These are phyloP conservation scores for Ceratocystis cacaofunesta DNA, from an alignment of 2,329 filamentous ascomycete species.

Conservation along the genomic window DNA sequence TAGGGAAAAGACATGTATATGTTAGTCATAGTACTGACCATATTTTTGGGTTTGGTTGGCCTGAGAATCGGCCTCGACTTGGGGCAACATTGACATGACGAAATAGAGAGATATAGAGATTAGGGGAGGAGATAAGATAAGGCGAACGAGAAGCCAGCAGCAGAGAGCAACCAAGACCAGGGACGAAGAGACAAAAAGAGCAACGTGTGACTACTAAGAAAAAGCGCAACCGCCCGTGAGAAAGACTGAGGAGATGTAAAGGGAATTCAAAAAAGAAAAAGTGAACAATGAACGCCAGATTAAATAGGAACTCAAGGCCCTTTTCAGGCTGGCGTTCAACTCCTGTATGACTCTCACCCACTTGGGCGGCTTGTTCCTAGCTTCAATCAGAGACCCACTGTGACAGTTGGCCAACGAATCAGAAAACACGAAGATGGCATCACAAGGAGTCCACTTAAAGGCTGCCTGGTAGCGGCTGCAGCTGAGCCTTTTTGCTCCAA, in stretches of 20 bases:
- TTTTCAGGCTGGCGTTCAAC: background rate
- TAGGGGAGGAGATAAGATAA: background rate
- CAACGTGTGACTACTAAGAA: background rate
- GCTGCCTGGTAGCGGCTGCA: background rate
- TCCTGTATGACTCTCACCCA: constrained; percentile 1
- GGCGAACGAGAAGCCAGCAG: background rate
- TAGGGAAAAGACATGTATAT: background rate
- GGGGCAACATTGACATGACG: constrained; percentile 8
- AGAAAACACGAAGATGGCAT: constrained; percentile 14
- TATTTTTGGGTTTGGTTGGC: constrained; percentile 16
- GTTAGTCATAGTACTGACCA: constrained; percentile 18
- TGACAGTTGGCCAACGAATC: constrained; percentile 13
- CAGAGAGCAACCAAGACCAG: background rate
- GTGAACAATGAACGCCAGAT: background rate
- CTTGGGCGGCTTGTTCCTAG: background rate
- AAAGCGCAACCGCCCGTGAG: too few relatives aligned
- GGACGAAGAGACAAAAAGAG: background rate
- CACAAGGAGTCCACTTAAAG: constrained; percentile 7
- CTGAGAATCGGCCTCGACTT: constrained; percentile 4
- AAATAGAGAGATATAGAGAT: background rate
- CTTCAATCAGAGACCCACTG: constrained; percentile 8
- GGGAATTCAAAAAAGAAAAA: background rate
- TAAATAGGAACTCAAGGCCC: background rate
- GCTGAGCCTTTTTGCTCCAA: background rate
- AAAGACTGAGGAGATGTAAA: background rate